Evolutionary conservation across 331 rosid genomes (phyloP), one percentile per base, ranked within the genome.

Genomic region (Cucumis variabilis): DNA sequence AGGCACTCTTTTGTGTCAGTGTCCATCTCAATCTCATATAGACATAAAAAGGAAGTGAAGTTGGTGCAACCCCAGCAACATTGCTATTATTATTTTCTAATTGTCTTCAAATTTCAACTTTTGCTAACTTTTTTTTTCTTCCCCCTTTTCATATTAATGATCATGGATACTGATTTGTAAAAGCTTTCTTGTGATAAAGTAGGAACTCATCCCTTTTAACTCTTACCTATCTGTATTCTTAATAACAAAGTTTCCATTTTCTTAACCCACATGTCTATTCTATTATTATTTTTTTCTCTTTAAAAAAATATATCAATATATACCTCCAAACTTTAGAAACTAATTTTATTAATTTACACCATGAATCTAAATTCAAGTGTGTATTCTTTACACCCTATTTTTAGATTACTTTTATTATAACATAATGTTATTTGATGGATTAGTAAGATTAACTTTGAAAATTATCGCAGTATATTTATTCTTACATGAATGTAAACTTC

Each of bases 21-120:
- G 53, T 73, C 79, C 79, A 73, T 73, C 79, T 73, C 27, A 73
- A 73, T 73, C 79, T 73, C 53, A 73, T 37, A 72, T 33, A 72
- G 25, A 17, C 24, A 72, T 33, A 69, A 73, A 73, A 73, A 58
- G 78, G 79, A 37, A 30, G 79, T 17, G 78, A 46, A 72, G 78
- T 72, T 72, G 53, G 79, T 37, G 50, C 53, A 72, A 72, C 16
- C 51, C 37, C 24, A 73, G 27, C 53, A 73, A 37, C 44, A 37
- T 37, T 20, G 37, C 37, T 33, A 19, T 16, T 58, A 0, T 53
- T 53, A 53, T 73, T 73, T 33, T 46, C n/a, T 37, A 37, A 37
- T 72, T 19, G 51, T 10, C 20, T 27, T 69, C 9, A 20, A 20
- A 69, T 69, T 20, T 69, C 19, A 27, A 13, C 51, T 3, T 28